These are phyloP conservation scores for Alternaria burnsii DNA, from an alignment of 2,329 filamentous ascomycete genomes.

Conservation along the genomic window DNA sequence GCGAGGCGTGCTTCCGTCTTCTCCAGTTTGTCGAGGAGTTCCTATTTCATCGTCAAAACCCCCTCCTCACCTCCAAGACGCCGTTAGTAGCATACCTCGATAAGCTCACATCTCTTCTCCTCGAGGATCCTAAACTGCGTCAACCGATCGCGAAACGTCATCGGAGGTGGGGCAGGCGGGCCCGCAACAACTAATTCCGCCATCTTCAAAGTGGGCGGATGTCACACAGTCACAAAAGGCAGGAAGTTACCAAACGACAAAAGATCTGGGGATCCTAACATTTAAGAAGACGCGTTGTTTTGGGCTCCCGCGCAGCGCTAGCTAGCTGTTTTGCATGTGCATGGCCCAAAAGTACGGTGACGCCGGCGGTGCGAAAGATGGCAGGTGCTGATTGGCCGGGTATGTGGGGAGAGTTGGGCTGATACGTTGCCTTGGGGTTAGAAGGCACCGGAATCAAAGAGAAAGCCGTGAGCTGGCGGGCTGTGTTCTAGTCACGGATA, in stretches of 20 bases:
- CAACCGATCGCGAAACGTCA: constrained; percentile 45
- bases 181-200: constrained; percentile 21
- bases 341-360: constrained; percentile 44
- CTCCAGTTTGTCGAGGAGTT: constrained; percentile 50
- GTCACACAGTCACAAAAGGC: constrained; percentile 13
- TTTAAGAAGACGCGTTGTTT: constrained; percentile 42
- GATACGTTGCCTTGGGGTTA: constrained; percentile 40
- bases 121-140: constrained; percentile 50
- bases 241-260: not conserved
- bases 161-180: constrained; percentile 22
- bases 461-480: constrained; percentile 37
- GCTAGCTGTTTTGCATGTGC: constrained; percentile 42
- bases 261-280: constrained; percentile 36
- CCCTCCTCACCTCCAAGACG: not conserved
- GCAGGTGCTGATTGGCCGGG: constrained; percentile 44
- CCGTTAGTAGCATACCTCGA: constrained; percentile 38
- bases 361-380: constrained; percentile 36
- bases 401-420: constrained; percentile 34
- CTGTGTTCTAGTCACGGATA: constrained; percentile 13
- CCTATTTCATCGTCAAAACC: constrained; percentile 26
- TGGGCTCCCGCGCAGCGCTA: constrained; percentile 37
- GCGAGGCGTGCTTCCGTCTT: constrained; percentile 47
- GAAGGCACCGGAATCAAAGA: constrained; percentile 38
- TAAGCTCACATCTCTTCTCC: constrained; percentile 48
- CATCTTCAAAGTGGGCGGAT: constrained; percentile 21